phyloP scores from a whole-genome alignment of 192 early-diverging fungal genomes.

The Podila verticillata region DNA sequence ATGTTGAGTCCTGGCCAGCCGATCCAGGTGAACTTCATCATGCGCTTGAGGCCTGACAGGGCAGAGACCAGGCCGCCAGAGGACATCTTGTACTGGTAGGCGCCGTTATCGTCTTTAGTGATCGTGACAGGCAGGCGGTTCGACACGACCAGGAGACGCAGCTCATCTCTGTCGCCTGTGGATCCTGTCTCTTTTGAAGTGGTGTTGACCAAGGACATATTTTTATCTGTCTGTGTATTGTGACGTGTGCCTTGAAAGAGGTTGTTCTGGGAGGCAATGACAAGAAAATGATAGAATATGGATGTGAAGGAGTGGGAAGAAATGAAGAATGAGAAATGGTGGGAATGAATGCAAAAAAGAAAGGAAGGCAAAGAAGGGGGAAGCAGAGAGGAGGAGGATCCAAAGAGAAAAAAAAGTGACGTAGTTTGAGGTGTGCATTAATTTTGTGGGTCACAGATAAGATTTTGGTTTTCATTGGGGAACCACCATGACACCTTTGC shows the following conservation, averaged over 20 bases:
- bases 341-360: slow-evolving; percentile 1
- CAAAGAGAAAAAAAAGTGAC: slow-evolving; percentile 5
- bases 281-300: neutral
- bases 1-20: slow-evolving; percentile 97
- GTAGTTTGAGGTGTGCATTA: neutral
- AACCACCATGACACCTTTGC: too few relatives aligned
- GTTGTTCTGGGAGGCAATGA: neutral
- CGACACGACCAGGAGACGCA: slow-evolving; percentile 90
- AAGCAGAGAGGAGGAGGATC: neutral
- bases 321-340: neutral
- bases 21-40: slow-evolving; percentile 98
- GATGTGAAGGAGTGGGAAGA: neutral
- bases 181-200: neutral
- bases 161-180: slow-evolving; percentile 12
- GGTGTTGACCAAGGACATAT: slow-evolving; percentile 12
- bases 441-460: neutral
- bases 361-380: neutral
- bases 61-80: slow-evolving; percentile 97
- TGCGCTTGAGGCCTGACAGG: slow-evolving; percentile 90
- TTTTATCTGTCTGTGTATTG: neutral
- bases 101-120: slow-evolving; percentile 62
- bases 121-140: slow-evolving; percentile 97
- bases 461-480: too few relatives aligned
- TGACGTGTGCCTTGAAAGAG: neutral
- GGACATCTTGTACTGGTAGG: slow-evolving; percentile 79